Percentiles rank a stretch among this genome's conserved stretches.
Conservation (phyloP, 148 eudicot genomes). For the Euryodendron excelsum region DNA sequence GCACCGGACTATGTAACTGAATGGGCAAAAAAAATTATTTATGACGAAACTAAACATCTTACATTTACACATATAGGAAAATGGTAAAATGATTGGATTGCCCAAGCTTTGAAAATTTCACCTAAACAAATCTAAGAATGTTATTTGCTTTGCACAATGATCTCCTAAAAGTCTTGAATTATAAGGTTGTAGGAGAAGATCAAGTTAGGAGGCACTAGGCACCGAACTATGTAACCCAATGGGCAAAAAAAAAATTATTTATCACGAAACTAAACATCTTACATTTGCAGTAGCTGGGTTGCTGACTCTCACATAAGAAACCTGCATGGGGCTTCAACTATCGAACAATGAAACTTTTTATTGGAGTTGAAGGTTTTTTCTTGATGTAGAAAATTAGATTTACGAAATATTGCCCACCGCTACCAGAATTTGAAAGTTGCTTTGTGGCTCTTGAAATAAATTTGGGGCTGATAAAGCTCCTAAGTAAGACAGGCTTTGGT, state of each 20-base stretch:
- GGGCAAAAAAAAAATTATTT: not conserved
- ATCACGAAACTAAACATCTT: not conserved
- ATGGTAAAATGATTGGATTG: not conserved
- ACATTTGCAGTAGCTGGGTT: not conserved
- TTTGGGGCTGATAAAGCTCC: too few species aligned
- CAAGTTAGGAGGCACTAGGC: not conserved
- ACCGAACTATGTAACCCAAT: not conserved
- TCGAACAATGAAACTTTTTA: not conserved
- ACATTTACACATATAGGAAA: not conserved
- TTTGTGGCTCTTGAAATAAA: too few species aligned
- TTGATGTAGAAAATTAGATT: too few species aligned
- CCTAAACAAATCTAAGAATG: not conserved
- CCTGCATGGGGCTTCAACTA: not conserved
- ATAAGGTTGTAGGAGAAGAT: not conserved
- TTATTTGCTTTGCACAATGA: not conserved
- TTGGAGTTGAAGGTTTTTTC: too few species aligned
- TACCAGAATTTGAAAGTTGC: too few species aligned
- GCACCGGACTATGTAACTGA: too few species aligned
- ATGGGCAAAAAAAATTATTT: too few species aligned
- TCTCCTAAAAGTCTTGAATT: not conserved
- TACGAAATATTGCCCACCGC: too few species aligned
- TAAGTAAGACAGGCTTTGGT: too few species aligned
- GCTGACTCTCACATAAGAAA: not conserved
- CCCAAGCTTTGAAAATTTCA: not conserved
- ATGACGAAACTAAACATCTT: too few species aligned